A percentile compares a stretch with the other conserved stretches of the same genome.
phyloP scores from a whole-genome alignment of 495 filamentous ascomycete species.

The Aspergillus ellipticus region DNA sequence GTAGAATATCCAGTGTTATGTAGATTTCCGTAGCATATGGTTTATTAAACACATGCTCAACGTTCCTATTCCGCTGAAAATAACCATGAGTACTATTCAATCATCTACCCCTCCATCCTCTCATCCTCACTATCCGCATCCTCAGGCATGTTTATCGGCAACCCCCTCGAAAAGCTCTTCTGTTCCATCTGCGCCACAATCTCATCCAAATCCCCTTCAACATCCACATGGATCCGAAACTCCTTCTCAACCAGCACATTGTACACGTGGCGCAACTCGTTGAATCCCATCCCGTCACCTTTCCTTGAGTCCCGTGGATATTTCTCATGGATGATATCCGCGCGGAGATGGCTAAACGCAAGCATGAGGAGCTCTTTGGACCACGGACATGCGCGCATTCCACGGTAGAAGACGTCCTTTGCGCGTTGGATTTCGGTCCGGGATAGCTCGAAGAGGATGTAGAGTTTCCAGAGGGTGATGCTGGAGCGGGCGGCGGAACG shows the following conservation, averaged over 20 bases:
- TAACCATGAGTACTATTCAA: background rate
- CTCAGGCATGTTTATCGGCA: slow-evolving; percentile 27
- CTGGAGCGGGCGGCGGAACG: slow-evolving; percentile 38
- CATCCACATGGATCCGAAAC: slow-evolving; percentile 45
- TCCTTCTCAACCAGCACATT: slow-evolving; percentile 52
- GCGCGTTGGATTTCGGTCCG: slow-evolving; percentile 37
- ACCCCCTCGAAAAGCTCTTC: slow-evolving; percentile 1
- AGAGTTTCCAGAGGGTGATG: slow-evolving; percentile 62
- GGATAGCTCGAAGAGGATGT: slow-evolving; percentile 54
- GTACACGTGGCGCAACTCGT: slow-evolving; percentile 45
- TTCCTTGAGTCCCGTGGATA: background rate
- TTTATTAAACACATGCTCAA: no score
- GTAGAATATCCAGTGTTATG: no score
- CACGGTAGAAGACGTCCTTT: slow-evolving; percentile 47
- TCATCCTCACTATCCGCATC: slow-evolving; percentile 27
- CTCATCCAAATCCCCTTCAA: slow-evolving; percentile 32
- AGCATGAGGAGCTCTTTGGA: slow-evolving; percentile 65
- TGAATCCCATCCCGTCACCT: slow-evolving; percentile 29
- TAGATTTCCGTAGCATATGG: no score
- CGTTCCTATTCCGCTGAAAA: no score
- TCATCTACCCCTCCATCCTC: slow-evolving; percentile 14
- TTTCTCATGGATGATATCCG: slow-evolving; percentile 11
- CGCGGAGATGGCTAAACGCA: slow-evolving; percentile 53
- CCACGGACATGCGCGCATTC: slow-evolving; percentile 65
- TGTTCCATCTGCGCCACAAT: slow-evolving; percentile 13